Conservation (phyloP, 306 rosid species). For the Sechiopsis laciniata region DNA sequence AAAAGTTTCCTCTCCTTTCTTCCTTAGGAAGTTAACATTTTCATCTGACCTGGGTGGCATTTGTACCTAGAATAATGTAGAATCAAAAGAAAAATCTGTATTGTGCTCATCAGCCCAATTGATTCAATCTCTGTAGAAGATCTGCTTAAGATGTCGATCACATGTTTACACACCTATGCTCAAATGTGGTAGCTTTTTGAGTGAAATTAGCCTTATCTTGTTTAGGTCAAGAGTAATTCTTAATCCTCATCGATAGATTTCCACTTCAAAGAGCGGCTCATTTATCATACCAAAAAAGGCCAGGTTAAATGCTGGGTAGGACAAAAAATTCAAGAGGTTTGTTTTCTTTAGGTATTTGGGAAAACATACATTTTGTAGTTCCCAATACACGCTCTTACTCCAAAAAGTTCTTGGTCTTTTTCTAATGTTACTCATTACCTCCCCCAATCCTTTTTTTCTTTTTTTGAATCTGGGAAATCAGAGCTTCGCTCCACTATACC, state of each 20-base stretch:
- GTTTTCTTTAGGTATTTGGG: not conserved
- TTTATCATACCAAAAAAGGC: not conserved
- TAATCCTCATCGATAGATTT: not conserved
- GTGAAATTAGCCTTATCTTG: not conserved
- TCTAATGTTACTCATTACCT: not conserved
- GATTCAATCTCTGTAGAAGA: not conserved
- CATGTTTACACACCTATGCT: not conserved
- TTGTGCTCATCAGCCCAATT: conserved; percentile 6
- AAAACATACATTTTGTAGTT: not conserved
- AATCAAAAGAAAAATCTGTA: not conserved
- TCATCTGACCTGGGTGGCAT: not conserved
- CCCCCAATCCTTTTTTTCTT: too few species aligned
- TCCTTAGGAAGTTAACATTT: not conserved
- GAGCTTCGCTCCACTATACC: too few species aligned
- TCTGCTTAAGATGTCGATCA: not conserved
- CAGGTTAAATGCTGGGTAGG: not conserved
- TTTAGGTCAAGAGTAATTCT: conserved; percentile 2
- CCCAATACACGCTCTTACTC: not conserved
- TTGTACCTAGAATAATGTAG: not conserved
- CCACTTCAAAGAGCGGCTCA: conserved; percentile 6
- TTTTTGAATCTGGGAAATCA: too few species aligned
- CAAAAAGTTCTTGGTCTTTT: not conserved
- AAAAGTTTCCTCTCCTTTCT: not conserved
- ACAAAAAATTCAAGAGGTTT: not conserved
- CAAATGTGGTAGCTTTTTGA: not conserved